Evolutionary conservation across 495 filamentous ascomycete genomes (phyloP).

Genomic region (Acidiella bohemica): DNA sequence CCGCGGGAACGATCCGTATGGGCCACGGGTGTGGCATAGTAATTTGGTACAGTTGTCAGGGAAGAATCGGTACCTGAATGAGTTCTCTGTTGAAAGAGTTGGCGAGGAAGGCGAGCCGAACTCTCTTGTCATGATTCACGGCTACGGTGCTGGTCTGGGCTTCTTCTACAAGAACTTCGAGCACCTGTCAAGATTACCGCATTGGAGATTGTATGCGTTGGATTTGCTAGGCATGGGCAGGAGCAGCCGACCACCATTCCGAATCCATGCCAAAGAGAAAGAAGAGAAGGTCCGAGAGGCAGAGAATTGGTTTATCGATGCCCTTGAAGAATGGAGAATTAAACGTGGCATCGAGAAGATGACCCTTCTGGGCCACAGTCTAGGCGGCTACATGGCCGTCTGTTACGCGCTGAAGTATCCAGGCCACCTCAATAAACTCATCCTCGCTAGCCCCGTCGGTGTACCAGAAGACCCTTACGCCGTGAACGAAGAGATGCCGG

Average conservation of each 20-base stretch:
- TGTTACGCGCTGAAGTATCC: constrained; percentile 95
- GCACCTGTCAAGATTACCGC: constrained; percentile 54
- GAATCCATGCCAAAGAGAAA: constrained; percentile 64
- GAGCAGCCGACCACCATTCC: constrained; percentile 71
- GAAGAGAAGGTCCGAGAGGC: constrained; percentile 78
- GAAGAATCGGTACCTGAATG: constrained; percentile 77
- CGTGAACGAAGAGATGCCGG: constrained; percentile 65
- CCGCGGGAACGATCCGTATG: constrained; percentile 62
- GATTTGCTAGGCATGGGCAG: constrained; percentile 93
- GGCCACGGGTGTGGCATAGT: constrained; percentile 73
- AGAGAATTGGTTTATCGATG: constrained; percentile 92
- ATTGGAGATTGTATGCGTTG: constrained; percentile 83
- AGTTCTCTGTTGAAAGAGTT: constrained; percentile 77
- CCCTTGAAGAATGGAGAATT: constrained; percentile 88
- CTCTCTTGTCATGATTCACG: constrained; percentile 95
- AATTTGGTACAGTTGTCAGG: constrained; percentile 73
- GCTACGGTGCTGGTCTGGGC: constrained; percentile 86
- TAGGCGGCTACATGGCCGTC: constrained; percentile 88
- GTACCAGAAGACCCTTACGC: constrained; percentile 93
- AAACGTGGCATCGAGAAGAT: constrained; percentile 82
- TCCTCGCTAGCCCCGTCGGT: constrained; percentile 84
- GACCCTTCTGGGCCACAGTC: constrained; percentile 80
- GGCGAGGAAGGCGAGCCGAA: constrained; percentile 65
- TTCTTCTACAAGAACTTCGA: constrained; percentile 99
- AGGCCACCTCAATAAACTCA: constrained; percentile 83